phyloP scores from a whole-genome alignment of 805 yeast species.

The Cyberlindnera subsufficiens region DNA sequence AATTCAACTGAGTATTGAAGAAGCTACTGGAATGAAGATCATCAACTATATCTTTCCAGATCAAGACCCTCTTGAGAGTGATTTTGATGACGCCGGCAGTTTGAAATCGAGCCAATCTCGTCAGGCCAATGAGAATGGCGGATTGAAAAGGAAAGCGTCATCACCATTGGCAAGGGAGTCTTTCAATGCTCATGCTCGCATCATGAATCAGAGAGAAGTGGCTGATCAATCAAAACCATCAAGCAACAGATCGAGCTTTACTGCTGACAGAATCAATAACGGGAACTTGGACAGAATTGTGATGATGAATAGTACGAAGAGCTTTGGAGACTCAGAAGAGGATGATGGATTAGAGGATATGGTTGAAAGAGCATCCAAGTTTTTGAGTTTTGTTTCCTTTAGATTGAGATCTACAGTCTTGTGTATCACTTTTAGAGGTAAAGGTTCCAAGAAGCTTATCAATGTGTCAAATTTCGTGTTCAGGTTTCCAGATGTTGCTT shows the following conservation, averaged over 20 bases:
- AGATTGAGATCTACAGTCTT: conserved; percentile 45
- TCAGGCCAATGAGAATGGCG: neutral
- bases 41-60: conserved; percentile 69
- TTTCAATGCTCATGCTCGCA: neutral
- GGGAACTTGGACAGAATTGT: conserved; percentile 7
- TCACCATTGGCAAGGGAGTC: neutral
- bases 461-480: conserved; percentile 74
- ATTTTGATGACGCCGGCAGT: conserved; percentile 3
- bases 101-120: neutral
- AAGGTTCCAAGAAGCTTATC: conserved; percentile 59
- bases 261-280: neutral
- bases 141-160: neutral
- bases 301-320: neutral
- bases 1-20: conserved; percentile 66
- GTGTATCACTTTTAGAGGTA: conserved; percentile 72
- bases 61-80: conserved; percentile 14
- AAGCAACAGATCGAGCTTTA: conserved; percentile 1
- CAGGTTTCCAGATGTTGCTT: conserved; percentile 53
- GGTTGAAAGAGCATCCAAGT: conserved; percentile 70
- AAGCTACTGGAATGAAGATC: conserved; percentile 55
- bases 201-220: neutral
- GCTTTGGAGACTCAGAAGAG: neutral
- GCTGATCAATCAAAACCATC: neutral
- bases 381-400: conserved; percentile 60
- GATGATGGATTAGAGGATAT: conserved; percentile 42